phyloP scores from a whole-genome alignment of 768 basidiomycete species.

The Tephrocybe sp. region DNA sequence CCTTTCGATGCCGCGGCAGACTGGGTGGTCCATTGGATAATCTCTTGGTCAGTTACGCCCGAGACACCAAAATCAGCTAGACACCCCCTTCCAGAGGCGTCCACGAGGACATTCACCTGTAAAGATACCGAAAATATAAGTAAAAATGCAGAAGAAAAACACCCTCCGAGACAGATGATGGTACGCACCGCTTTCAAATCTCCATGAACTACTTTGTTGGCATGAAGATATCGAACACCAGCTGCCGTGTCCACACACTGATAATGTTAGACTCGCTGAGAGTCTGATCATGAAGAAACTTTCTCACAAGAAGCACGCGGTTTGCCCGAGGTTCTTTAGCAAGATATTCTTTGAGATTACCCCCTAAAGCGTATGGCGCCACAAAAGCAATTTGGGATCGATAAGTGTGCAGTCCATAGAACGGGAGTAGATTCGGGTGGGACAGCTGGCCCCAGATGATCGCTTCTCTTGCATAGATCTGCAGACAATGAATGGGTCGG shows the following conservation, averaged over 20 bases:
- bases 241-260: conserved; percentile 19
- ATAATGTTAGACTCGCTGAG: neutral
- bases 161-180: no score
- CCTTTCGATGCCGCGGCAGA: conserved; percentile 10
- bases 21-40: conserved; percentile 16
- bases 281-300: no score
- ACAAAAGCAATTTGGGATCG: conserved; percentile 27
- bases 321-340: conserved; percentile 11
- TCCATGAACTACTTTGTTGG: conserved; percentile 25
- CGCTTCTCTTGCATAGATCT: conserved; percentile 14
- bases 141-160: neutral
- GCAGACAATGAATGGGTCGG: neutral
- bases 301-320: neutral
- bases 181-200: conserved; percentile 26
- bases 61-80: conserved; percentile 28
- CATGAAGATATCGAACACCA: conserved; percentile 27
- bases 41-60: conserved; percentile 18
- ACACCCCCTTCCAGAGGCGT: conserved; percentile 20
- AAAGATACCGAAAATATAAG: neutral
- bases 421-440: conserved; percentile 18
- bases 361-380: conserved; percentile 21
- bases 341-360: conserved; percentile 19
- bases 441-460: conserved; percentile 26
- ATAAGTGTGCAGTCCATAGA: conserved; percentile 26
- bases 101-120: conserved; percentile 25